Percentiles rank a stretch among this genome's conserved stretches.
phyloP scores from a whole-genome alignment of 2,329 filamentous ascomycete genomes.

The Colletotrichum sp. region DNA sequence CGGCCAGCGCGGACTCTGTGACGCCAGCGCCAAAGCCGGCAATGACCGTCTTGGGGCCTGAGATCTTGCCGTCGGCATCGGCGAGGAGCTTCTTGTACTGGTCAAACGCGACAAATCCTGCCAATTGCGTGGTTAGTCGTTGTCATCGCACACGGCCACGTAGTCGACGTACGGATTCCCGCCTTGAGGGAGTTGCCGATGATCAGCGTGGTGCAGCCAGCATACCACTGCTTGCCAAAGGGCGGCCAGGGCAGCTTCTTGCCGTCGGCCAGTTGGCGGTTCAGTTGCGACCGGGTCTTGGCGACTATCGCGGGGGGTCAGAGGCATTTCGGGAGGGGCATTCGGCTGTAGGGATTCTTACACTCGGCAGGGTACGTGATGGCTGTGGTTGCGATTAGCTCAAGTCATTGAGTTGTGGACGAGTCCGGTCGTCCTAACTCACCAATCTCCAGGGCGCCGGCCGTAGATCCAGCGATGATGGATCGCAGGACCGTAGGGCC shows the following conservation, averaged over 20 bases:
- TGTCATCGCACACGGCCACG: too few species aligned
- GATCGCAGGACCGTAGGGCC: slow-evolving; percentile 82
- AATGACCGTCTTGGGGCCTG: slow-evolving; percentile 87
- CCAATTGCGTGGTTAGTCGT: slow-evolving; percentile 10
- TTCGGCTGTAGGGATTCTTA: slow-evolving; percentile 46
- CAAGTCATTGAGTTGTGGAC: background rate
- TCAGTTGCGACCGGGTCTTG: slow-evolving; percentile 94
- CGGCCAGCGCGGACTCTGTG: slow-evolving; percentile 90
- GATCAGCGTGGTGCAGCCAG: slow-evolving; percentile 94
- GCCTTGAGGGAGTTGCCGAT: slow-evolving; percentile 97
- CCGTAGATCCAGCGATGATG: slow-evolving; percentile 90
- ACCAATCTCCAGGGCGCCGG: slow-evolving; percentile 94
- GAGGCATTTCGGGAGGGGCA: background rate
- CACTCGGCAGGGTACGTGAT: slow-evolving; percentile 96
- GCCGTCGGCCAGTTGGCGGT: slow-evolving; percentile 78
- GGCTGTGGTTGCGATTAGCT: slow-evolving; percentile 46
- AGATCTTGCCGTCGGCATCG: slow-evolving; percentile 86
- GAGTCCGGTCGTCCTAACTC: slow-evolving; percentile 28
- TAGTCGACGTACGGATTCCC: slow-evolving; percentile 74
- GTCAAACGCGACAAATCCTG: slow-evolving; percentile 94
- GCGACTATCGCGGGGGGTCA: slow-evolving; percentile 64
- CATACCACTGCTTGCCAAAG: slow-evolving; percentile 95
- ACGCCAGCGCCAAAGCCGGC: slow-evolving; percentile 94
- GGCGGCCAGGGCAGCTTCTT: slow-evolving; percentile 94
- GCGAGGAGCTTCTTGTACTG: slow-evolving; percentile 85